These are phyloP conservation scores for Solanum pennellii DNA, from an alignment of 257 asterid species.

Conservation along the genomic window DNA sequence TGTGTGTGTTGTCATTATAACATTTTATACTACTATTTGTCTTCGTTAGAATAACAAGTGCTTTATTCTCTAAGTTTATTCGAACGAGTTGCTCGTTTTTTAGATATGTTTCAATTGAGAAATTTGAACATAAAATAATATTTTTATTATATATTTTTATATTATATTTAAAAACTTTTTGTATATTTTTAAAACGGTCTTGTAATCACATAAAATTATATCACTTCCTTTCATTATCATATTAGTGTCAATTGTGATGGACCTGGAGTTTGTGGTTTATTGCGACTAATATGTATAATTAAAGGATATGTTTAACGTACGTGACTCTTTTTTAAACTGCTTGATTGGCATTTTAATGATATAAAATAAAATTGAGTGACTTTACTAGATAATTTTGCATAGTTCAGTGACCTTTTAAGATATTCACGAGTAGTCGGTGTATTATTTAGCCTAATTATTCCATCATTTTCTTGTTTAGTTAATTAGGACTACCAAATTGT, in stretches of 20 bases:
- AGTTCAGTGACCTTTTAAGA: too few species aligned
- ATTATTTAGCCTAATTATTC: not conserved
- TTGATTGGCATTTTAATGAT: too few species aligned
- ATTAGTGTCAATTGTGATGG: not conserved
- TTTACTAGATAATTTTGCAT: too few species aligned
- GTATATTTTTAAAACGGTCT: too few species aligned
- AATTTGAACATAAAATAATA: not conserved
- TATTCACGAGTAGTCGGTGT: not conserved
- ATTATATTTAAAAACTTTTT: not conserved
- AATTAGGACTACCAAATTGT: not conserved
- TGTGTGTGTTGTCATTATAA: not conserved
- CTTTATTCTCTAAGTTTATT: not conserved
- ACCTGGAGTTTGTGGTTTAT: not conserved
- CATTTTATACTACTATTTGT: not conserved
- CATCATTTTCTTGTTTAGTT: not conserved
- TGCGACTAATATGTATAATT: not conserved
- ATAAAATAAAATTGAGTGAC: too few species aligned
- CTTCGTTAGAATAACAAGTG: not conserved
- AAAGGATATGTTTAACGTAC: not conserved
- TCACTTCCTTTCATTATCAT: not conserved
- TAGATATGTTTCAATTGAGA: not conserved
- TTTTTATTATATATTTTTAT: not conserved
- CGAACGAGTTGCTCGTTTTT: not conserved
- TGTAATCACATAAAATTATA: too few species aligned
- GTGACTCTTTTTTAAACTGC: too few species aligned